Percentiles rank a stretch among this genome's conserved stretches.
Conservation (phyloP, 306 rosid genomes). For the Quillaja saponaria region DNA sequence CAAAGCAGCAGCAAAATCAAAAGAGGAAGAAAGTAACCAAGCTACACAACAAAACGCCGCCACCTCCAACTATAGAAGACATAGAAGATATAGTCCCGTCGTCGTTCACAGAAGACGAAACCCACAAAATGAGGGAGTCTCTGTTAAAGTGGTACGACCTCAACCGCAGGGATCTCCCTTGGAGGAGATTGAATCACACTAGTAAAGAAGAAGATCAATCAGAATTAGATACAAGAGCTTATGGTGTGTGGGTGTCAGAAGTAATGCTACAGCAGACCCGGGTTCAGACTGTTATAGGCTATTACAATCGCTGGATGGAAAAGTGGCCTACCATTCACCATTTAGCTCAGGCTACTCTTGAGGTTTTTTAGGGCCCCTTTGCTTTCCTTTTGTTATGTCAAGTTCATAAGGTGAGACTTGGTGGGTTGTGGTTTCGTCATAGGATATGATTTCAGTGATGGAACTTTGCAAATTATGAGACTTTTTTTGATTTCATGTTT, state of each 20-base stretch:
- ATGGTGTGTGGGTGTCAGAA: slow-evolving; percentile 91
- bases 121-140: slow-evolving; percentile 43
- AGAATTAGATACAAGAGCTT: slow-evolving; percentile 50
- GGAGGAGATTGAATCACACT: slow-evolving; percentile 49
- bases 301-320: slow-evolving; percentile 75
- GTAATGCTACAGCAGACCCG: slow-evolving; percentile 89
- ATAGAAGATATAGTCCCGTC: slow-evolving; percentile 52
- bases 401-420: too few species aligned
- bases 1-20: too few species aligned
- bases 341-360: slow-evolving; percentile 77
- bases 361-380: slow-evolving; percentile 35
- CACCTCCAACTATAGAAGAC: too few species aligned
- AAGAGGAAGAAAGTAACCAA: too few species aligned
- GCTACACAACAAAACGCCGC: too few species aligned
- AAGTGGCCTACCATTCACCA: slow-evolving; percentile 81
- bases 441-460: too few species aligned
- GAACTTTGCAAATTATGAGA: too few species aligned
- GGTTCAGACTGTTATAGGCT: slow-evolving; percentile 78
- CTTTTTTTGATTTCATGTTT: too few species aligned
- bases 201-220: slow-evolving; percentile 18
- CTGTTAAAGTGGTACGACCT: slow-evolving; percentile 74
- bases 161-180: slow-evolving; percentile 77
- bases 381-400: neutral
- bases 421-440: too few species aligned
- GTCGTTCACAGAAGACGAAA: slow-evolving; percentile 53